Percentiles rank a stretch among this genome's conserved stretches.
phyloP scores from a whole-genome alignment of 768 basidiomycete genomes.

The Tricholoma hemisulphureum region DNA sequence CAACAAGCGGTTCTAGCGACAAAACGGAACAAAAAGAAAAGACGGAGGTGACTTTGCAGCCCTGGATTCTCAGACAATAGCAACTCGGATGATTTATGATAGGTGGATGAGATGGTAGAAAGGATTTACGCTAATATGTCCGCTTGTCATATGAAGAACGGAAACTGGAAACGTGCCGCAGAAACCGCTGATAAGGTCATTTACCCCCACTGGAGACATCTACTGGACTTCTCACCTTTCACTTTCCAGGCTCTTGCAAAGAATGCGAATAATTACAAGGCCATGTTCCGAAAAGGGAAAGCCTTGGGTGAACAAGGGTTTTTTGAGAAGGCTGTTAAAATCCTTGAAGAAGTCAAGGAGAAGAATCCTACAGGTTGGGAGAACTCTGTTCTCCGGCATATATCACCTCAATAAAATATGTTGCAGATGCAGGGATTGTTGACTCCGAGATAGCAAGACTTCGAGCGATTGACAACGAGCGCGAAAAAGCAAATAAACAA shows the following conservation, averaged over 20 bases:
- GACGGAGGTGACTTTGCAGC: slow-evolving; percentile 53
- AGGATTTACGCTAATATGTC: slow-evolving; percentile 86
- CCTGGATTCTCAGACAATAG: neutral
- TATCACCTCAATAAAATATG: slow-evolving; percentile 1
- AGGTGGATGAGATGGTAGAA: slow-evolving; percentile 76
- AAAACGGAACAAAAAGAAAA: slow-evolving; percentile 49
- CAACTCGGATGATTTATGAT: neutral
- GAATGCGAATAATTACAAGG: slow-evolving; percentile 77
- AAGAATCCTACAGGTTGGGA: slow-evolving; percentile 59
- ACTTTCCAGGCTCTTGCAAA: slow-evolving; percentile 63
- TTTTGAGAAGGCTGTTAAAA: slow-evolving; percentile 68
- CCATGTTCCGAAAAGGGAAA: slow-evolving; percentile 78
- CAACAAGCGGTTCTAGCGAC: slow-evolving; percentile 23
- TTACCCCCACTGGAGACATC: neutral
- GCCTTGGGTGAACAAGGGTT: slow-evolving; percentile 74
- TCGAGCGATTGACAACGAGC: slow-evolving; percentile 61
- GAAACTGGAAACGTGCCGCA: slow-evolving; percentile 74
- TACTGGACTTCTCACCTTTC: neutral
- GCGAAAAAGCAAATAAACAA: slow-evolving; percentile 60
- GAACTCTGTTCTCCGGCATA: neutral
- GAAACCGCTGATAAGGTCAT: slow-evolving; percentile 80
- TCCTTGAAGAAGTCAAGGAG: slow-evolving; percentile 62
- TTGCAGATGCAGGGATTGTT: slow-evolving; percentile 52
- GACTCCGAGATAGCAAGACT: slow-evolving; percentile 67
- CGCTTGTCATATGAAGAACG: slow-evolving; percentile 77